Conservation (phyloP, 2,329 filamentous ascomycete genomes). For the Lanzia echinophila region DNA sequence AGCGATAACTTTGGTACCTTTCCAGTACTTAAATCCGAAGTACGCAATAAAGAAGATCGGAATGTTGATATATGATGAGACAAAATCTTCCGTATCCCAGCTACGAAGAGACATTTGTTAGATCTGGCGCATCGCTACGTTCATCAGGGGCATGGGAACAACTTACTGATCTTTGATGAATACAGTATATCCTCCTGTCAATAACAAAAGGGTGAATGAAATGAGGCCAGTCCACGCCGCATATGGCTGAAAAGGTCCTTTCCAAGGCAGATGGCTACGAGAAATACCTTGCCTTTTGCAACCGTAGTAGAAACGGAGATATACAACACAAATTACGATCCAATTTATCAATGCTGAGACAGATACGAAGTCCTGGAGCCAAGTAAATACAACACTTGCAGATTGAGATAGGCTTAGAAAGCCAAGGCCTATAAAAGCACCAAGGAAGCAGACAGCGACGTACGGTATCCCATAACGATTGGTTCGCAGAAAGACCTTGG, state of each 20-base stretch:
- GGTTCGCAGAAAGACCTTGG: slow-evolving; percentile 45
- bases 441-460: slow-evolving; percentile 48
- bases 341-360: slow-evolving; percentile 59
- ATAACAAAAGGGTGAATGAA: slow-evolving; percentile 56
- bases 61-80: slow-evolving; percentile 52
- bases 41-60: slow-evolving; percentile 38
- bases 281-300: slow-evolving; percentile 50
- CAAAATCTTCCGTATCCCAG: slow-evolving; percentile 50
- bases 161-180: slow-evolving; percentile 47
- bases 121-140: too few relatives aligned
- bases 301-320: slow-evolving; percentile 49
- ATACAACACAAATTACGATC: slow-evolving; percentile 52
- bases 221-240: slow-evolving; percentile 54
- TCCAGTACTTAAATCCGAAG: slow-evolving; percentile 47
- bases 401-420: slow-evolving; percentile 59
- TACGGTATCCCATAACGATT: slow-evolving; percentile 51
- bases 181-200: slow-evolving; percentile 62
- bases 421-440: slow-evolving; percentile 53
- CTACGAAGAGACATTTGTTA: background rate
- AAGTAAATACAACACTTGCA: slow-evolving; percentile 56
- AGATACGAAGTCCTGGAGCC: slow-evolving; percentile 55
- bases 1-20: slow-evolving; percentile 39
- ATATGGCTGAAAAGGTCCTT: slow-evolving; percentile 39
- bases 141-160: background rate
- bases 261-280: slow-evolving; percentile 47